Evolutionary conservation across 2,329 filamentous ascomycete species (phyloP).

Genomic region (Endothia cerciana): DNA sequence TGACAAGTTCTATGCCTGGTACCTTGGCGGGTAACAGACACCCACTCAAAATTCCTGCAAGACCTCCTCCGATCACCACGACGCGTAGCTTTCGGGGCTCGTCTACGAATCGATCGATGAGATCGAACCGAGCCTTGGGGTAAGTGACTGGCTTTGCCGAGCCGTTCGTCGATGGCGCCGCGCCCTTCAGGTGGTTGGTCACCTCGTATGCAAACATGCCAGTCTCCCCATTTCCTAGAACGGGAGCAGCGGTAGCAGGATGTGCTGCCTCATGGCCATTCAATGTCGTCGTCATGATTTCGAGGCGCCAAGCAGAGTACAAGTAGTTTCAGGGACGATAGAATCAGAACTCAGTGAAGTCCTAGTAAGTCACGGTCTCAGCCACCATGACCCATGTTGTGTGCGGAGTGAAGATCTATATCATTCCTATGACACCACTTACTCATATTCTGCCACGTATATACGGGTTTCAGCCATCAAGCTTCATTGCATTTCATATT

Average conservation of each 20-base stretch:
- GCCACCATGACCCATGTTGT: neutral
- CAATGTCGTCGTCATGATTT: neutral
- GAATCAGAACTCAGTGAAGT: neutral
- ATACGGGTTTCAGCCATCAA: neutral
- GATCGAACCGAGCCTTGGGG: conserved; percentile 32
- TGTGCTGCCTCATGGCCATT: neutral
- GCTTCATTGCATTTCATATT: neutral
- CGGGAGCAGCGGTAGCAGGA: neutral
- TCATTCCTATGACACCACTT: neutral
- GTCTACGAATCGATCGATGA: conserved; percentile 49
- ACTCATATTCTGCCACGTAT: neutral
- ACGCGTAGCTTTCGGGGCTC: conserved; percentile 55
- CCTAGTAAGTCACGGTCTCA: neutral
- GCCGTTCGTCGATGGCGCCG: neutral
- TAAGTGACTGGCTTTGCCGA: conserved; percentile 18
- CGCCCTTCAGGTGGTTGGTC: neutral
- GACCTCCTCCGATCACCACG: conserved; percentile 66
- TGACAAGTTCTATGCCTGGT: conserved; percentile 65
- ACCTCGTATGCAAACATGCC: neutral
- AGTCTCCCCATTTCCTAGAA: conserved; percentile 2
- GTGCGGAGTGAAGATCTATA: neutral
- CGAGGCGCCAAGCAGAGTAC: neutral
- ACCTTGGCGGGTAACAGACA: conserved; percentile 70
- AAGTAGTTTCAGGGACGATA: too few relatives aligned
- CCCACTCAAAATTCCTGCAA: conserved; percentile 67